Conservation (phyloP, 169 alveolate species). For the Besnoitia besnoiti region DNA sequence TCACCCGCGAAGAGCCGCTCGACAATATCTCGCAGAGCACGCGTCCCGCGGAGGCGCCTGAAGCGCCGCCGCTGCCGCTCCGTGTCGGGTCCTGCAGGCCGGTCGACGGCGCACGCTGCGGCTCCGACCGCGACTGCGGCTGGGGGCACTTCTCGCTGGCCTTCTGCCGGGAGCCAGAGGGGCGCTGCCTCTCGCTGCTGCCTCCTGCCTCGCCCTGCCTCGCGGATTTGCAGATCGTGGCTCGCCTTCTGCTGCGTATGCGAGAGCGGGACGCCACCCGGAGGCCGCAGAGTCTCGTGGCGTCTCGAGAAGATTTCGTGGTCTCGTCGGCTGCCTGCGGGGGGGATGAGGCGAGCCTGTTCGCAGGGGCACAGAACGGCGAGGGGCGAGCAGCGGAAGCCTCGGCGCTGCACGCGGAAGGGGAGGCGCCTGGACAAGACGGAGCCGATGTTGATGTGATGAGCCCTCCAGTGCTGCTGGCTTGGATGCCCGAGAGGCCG, state of each 20-base stretch:
- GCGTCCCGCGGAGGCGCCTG: not conserved
- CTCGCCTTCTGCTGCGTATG: not conserved
- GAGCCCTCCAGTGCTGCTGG: not conserved
- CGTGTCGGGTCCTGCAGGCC: not conserved
- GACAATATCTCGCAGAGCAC: too few relatives aligned
- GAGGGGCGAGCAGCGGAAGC: too few relatives aligned
- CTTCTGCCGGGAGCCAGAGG: not conserved
- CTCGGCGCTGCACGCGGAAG: too few relatives aligned
- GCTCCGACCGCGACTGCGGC: not conserved
- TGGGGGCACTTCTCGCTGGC: not conserved
- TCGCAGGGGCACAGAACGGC: too few relatives aligned
- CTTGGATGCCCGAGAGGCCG: not conserved
- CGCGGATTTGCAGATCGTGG: not conserved
- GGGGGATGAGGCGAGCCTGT: too few relatives aligned
- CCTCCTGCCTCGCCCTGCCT: not conserved
- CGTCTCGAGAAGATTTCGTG: too few relatives aligned
- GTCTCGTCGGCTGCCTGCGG: too few relatives aligned
- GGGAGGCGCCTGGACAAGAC: too few relatives aligned
- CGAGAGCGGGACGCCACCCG: not conserved
- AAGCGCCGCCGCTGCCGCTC: not conserved
- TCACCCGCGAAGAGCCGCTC: not conserved
- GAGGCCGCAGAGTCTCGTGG: too few relatives aligned
- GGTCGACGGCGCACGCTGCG: not conserved
- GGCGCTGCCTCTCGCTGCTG: not conserved
- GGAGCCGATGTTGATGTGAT: too few relatives aligned